Percentiles rank a stretch among this genome's conserved stretches.
Conservation (phyloP, 2,329 filamentous ascomycete genomes). For the Colletotrichum gigasporum region DNA sequence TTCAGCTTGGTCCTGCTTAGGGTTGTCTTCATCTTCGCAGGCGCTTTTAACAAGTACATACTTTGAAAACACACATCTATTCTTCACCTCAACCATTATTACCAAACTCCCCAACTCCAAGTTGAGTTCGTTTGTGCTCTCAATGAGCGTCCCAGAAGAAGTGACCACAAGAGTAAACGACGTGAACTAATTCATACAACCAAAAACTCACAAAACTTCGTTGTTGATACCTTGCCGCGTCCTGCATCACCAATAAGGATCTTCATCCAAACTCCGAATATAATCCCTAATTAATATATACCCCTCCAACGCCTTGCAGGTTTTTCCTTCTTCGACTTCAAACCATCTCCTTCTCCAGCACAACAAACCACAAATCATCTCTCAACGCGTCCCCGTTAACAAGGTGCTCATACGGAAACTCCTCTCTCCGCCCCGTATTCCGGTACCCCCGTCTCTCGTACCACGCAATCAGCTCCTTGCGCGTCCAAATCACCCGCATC, state of each 20-base stretch:
- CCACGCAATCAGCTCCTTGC: constrained; percentile 56
- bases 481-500: constrained; percentile 54
- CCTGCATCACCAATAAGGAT: too few relatives aligned
- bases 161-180: too few relatives aligned
- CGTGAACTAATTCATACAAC: not conserved
- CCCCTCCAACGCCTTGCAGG: too few relatives aligned
- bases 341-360: constrained; percentile 50
- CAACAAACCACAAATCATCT: constrained; percentile 54
- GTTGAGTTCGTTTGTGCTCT: too few relatives aligned
- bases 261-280: too few relatives aligned
- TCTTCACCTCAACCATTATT: too few relatives aligned
- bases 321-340: not conserved
- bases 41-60: not conserved
- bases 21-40: too few relatives aligned
- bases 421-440: constrained; percentile 47
- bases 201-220: not conserved
- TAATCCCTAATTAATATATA: not conserved
- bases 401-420: constrained; percentile 53
- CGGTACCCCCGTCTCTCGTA: constrained; percentile 54
- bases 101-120: too few relatives aligned
- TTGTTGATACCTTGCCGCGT: not conserved
- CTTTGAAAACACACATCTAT: not conserved
- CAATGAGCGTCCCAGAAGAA: too few relatives aligned
- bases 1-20: constrained; percentile 41
- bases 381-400: constrained; percentile 46